These are phyloP conservation scores for Talaromyces wortmannii DNA, from an alignment of 495 filamentous ascomycete species.

Conservation along the genomic window DNA sequence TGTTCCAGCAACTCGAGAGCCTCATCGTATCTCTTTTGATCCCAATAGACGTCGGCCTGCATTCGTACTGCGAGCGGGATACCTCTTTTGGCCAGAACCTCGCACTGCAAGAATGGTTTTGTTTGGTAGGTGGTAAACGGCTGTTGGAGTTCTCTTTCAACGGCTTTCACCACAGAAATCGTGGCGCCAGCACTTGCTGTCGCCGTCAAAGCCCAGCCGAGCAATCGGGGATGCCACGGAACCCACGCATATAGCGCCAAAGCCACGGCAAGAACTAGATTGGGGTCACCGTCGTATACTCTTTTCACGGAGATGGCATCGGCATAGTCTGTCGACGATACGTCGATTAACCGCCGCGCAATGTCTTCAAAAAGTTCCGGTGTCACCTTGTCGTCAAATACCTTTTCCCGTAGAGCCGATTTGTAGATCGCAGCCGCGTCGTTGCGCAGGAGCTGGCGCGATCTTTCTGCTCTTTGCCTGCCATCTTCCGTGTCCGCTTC, in stretches of 20 bases:
- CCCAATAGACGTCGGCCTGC: slow-evolving; percentile 19
- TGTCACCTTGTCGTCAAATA: not conserved
- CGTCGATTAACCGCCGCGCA: not conserved
- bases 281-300: not conserved
- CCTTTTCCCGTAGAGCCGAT: no score
- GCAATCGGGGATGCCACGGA: not conserved
- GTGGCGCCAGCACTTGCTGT: not conserved
- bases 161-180: not conserved
- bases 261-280: not conserved
- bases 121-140: no score
- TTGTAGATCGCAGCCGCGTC: not conserved
- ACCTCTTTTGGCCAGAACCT: no score
- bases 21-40: slow-evolving; percentile 11
- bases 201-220: not conserved
- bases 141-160: no score
- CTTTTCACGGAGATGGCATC: not conserved
- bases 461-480: no score
- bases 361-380: not conserved
- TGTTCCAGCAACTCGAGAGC: slow-evolving; percentile 18
- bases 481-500: no score
- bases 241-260: not conserved
- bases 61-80: slow-evolving; percentile 21
- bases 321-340: not conserved
- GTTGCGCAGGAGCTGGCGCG: no score
- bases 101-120: no score